Conservation (phyloP, 1,139 yeast species). For the Saccharomyces hybrid region DNA sequence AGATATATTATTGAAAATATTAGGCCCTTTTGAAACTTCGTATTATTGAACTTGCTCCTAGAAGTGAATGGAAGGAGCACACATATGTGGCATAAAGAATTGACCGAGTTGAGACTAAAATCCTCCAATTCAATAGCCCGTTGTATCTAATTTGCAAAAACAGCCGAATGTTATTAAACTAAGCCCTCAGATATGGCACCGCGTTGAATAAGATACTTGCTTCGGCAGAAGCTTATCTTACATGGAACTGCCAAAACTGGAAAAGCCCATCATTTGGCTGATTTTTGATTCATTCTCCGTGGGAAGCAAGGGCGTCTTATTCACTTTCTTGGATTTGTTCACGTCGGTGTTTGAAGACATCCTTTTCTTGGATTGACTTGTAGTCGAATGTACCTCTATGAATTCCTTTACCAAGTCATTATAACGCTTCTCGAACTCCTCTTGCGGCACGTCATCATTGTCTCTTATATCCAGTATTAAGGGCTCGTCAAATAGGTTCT, state of each 20-base stretch:
- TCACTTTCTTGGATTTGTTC: slow-evolving; percentile 10
- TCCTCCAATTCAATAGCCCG: no score
- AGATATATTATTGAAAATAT: no score
- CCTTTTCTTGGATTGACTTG: neutral
- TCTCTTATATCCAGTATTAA: slow-evolving; percentile 29
- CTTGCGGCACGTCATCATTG: slow-evolving; percentile 31
- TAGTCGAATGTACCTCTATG: slow-evolving; percentile 12
- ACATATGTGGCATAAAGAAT: no score
- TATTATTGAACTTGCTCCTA: no score
- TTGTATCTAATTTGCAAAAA: no score
- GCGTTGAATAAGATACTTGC: no score
- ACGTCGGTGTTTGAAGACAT: slow-evolving; percentile 30
- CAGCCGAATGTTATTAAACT: no score
- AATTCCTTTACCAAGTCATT: slow-evolving; percentile 21
- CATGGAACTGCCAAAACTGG: slow-evolving; percentile 34
- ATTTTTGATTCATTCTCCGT: neutral
- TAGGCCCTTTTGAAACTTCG: no score
- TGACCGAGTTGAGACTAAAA: no score
- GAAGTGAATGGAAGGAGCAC: no score
- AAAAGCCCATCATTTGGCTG: slow-evolving; percentile 50
- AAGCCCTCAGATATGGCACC: no score
- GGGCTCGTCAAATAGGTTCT: slow-evolving; percentile 30
- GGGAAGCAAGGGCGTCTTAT: neutral
- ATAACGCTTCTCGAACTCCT: slow-evolving; percentile 32
- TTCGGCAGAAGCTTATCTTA: no score